Base-by-base conservation (phyloP, 108 stramenopile species). In the Hondaea fermentalgiana region DNA sequence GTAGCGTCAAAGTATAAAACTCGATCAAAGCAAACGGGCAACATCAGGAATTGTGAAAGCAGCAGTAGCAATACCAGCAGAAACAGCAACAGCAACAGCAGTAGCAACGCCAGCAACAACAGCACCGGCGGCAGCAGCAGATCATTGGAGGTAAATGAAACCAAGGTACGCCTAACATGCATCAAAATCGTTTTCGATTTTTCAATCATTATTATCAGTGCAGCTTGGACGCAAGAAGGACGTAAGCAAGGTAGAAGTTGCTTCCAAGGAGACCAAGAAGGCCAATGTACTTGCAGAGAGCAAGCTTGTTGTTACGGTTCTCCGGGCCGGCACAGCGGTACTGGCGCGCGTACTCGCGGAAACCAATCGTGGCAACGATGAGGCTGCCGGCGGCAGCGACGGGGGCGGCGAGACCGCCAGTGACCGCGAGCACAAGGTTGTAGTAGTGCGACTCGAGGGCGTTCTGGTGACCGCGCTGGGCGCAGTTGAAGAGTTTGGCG, bases 391-490 rank as follows among this genome's bases (percentile, higher is more conserved):
- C 12, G 10, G 76, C 76, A 12, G 49, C 51, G 76, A 83, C 19
- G 10, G 76, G 76, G 10, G 51, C 12, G 25, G 45, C 51, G 51
- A 83, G 76, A 12, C 76, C 76, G n/a, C 76, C 76, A 28, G 49
- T 6, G 12, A 83, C 76, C 43, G 76, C 49, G 76, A 83, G 76
- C 5, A 83, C 2, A 17, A 83, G 45, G 51, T 19, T 6, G 23
- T 12, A 47, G 51, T 83, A 83, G 76, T 83, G 76, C n/a, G 23
- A 53, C 76, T 83, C 76, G 25, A 83, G 51, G 17, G 49, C n/a
- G 76, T 83, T 83, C 23, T 83, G 76, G 51, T 83, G 76, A 8
- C 49, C 76, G 76, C 76, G 76, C 76, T 83, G 76, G 23, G 76
- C 51, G n/a, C 25, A 53, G 51, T 83, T 83, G 76, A 83, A 83